Percentiles rank a stretch among this genome's conserved stretches.
Conservation (phyloP, 768 basidiomycete genomes). For the Psilocybe azurescens region DNA sequence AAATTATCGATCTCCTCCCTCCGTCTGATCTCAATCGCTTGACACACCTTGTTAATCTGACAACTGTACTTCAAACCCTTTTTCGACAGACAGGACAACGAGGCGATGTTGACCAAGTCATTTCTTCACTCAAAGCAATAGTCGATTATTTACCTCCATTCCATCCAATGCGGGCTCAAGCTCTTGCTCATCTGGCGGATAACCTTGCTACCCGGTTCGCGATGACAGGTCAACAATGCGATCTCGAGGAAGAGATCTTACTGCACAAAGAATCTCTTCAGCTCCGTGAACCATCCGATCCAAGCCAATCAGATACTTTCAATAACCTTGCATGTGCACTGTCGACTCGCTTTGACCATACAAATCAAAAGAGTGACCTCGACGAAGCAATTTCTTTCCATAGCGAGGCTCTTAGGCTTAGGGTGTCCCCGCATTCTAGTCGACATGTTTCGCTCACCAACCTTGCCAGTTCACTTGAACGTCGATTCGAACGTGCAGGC, state of each 20-base stretch:
- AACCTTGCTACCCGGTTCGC: not conserved
- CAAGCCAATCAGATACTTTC: not conserved
- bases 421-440: not conserved
- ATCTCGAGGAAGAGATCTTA: constrained; percentile 11
- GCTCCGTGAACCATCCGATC: not conserved
- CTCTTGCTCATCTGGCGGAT: not conserved
- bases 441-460: not conserved
- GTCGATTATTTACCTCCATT: not conserved
- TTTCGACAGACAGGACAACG: not conserved
- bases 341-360: not conserved
- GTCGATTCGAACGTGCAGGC: not conserved
- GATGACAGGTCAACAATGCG: not conserved
- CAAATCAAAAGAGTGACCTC: not conserved
- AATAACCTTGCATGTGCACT: not conserved
- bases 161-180: not conserved
- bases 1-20: not conserved
- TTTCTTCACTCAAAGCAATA: not conserved
- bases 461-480: not conserved
- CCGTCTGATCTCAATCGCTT: not conserved
- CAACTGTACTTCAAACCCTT: not conserved
- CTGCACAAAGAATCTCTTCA: constrained; percentile 3
- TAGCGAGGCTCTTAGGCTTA: not conserved
- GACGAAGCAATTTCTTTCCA: not conserved
- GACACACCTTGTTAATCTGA: not conserved
- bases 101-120: not conserved